Conservation (phyloP, 1,284 basidiomycete genomes). For the Heterobasidion annosum region DNA sequence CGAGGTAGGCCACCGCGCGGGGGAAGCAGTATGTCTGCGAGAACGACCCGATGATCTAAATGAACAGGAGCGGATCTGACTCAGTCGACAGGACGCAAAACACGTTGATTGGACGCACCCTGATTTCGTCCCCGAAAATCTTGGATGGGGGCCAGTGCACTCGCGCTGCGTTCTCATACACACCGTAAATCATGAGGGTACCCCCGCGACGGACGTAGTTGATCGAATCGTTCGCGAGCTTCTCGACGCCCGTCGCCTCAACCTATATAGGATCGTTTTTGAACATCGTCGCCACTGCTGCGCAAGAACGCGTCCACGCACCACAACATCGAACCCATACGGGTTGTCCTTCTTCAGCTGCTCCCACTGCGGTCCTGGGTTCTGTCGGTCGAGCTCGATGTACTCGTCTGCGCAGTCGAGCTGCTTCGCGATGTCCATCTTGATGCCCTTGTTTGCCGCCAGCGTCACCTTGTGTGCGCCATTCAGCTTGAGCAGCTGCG, state of each 20-base stretch:
- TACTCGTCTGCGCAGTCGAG: constrained; percentile 45
- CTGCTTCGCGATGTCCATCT: constrained; percentile 49
- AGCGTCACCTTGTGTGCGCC: constrained; percentile 40
- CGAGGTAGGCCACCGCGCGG: constrained; percentile 50
- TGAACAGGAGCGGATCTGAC: neutral
- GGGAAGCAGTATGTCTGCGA: constrained; percentile 56
- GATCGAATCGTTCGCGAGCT: constrained; percentile 46
- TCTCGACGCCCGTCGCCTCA: constrained; percentile 54
- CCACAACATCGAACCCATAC: constrained; percentile 55
- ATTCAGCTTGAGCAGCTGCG: constrained; percentile 51
- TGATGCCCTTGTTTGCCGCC: constrained; percentile 48
- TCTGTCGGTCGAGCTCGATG: constrained; percentile 44
- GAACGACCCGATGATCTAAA: constrained; percentile 50
- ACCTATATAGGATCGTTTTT: constrained; percentile 14
- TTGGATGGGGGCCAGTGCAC: constrained; percentile 51
- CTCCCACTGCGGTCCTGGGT: constrained; percentile 45
- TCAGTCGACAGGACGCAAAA: neutral
- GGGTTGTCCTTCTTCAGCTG: constrained; percentile 50
- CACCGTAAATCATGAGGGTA: constrained; percentile 46
- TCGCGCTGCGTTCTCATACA: constrained; percentile 44
- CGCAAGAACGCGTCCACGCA: constrained; percentile 11
- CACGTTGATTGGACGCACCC: constrained; percentile 18
- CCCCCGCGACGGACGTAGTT: constrained; percentile 51
- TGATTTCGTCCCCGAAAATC: constrained; percentile 56
- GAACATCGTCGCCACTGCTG: neutral